Percentiles rank a stretch among this genome's conserved stretches.
These are phyloP conservation scores for Rutstroemia sp. DNA, from an alignment of 2,329 filamentous ascomycete genomes.

Conservation along the genomic window DNA sequence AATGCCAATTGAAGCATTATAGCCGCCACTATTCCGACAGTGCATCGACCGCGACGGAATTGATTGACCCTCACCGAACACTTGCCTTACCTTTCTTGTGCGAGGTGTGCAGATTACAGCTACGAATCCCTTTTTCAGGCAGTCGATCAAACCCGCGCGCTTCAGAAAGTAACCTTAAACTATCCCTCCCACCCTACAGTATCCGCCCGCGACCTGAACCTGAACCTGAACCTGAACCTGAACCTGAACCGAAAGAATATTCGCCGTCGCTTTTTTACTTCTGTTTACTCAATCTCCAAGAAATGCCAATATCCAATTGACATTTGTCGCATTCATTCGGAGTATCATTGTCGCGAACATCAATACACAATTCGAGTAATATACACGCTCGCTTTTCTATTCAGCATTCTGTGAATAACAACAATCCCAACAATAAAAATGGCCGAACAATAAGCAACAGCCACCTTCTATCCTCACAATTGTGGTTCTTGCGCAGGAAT, in stretches of 20 bases:
- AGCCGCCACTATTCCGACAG: too few relatives aligned
- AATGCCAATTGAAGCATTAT: too few relatives aligned
- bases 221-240: too few relatives aligned
- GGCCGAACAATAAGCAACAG: too few relatives aligned
- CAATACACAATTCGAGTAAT: not conserved
- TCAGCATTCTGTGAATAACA: not conserved
- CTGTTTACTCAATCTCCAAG: not conserved
- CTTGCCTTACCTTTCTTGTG: not conserved
- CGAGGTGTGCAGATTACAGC: too few relatives aligned
- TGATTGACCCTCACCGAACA: not conserved
- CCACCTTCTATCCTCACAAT: not conserved
- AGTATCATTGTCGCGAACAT: not conserved
- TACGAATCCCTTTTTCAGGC: not conserved
- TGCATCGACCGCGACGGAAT: not conserved
- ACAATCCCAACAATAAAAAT: constrained; percentile 1
- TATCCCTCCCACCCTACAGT: too few relatives aligned
- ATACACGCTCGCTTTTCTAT: not conserved
- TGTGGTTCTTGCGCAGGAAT: not conserved
- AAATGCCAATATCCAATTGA: not conserved
- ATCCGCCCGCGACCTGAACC: too few relatives aligned
- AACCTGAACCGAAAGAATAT: not conserved
- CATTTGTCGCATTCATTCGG: not conserved
- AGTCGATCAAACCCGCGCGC: constrained; percentile 6
- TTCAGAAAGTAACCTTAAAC: not conserved
- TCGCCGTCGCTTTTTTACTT: not conserved